Percentiles rank a stretch among this genome's conserved stretches.
Evolutionary conservation across 2,329 filamentous ascomycete species (phyloP).

Genomic region (Escovopsis sp.): DNA sequence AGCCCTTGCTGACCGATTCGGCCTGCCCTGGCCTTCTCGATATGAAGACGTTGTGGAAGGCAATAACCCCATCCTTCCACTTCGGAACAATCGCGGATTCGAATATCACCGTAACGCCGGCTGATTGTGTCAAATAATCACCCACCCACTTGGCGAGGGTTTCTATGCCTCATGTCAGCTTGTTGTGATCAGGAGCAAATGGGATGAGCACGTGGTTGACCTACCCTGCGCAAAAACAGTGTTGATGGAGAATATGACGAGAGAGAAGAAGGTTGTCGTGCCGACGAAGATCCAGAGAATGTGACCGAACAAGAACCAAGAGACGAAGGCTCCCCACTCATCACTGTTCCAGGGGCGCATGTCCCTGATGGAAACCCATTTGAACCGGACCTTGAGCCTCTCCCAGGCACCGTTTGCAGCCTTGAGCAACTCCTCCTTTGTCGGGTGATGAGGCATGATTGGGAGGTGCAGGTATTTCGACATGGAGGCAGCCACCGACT

Average conservation of each 20-base stretch:
- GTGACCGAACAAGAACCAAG: constrained; percentile 89
- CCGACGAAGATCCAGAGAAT: constrained; percentile 92
- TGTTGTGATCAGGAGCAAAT: background rate
- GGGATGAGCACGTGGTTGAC: constrained; percentile 9
- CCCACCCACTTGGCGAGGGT: constrained; percentile 86
- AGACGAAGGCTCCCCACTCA: constrained; percentile 87
- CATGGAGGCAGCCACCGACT: constrained; percentile 35
- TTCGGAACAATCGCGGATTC: constrained; percentile 95
- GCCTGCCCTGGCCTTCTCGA: constrained; percentile 77
- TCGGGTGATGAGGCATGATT: constrained; percentile 73
- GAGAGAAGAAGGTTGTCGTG: constrained; percentile 91
- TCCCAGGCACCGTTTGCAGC: constrained; percentile 91
- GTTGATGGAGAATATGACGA: constrained; percentile 83
- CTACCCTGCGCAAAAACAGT: constrained; percentile 87
- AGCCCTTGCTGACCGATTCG: constrained; percentile 81
- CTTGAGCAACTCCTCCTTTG: constrained; percentile 81
- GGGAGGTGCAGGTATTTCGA: constrained; percentile 46
- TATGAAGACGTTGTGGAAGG: constrained; percentile 92
- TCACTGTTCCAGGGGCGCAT: constrained; percentile 89
- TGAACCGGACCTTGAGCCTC: constrained; percentile 78
- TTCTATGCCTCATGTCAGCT: constrained; percentile 39
- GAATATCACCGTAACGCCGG: constrained; percentile 86
- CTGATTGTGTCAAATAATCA: constrained; percentile 88
- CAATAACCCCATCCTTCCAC: constrained; percentile 91
- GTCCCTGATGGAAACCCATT: constrained; percentile 94